Base-by-base conservation (phyloP, 164 flowering plant species). In the Vitis vinifera region DNA sequence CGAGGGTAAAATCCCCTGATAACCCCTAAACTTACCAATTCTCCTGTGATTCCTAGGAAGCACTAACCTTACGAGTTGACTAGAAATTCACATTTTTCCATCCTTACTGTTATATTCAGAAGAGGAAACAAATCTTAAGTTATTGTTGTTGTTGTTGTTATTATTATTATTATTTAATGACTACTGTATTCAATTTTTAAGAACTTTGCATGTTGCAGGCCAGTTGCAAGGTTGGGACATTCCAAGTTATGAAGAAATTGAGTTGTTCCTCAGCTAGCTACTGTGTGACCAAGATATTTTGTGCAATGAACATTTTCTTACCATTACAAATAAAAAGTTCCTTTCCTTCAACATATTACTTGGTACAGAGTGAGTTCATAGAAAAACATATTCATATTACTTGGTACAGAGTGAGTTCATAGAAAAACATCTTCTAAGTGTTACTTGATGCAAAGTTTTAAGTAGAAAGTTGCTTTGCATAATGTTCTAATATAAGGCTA, bases 171-270 rank as follows among this genome's bases (percentile, higher is more conserved):
- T 37, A 4, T 37, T 37, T 37, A 37, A 4, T 37, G 44, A 37
- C 44, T 37, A 37, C 7, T 53, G 17, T 13, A 13, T 55, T 37
- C 15, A 56, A 27, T 48, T 16, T 10, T 6, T n/a, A 15, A 67
- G 2, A 51, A 10, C 8, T 69, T 56, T 71, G 57, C 61, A 58
- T 75, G 52, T 76, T 77, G 74, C 80, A 79, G 82, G 82, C 63
- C 72, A 63, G 50, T 61, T 68, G 30, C 70, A 19, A 65, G 62
- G 31, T 70, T 76, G 62, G 75, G 73, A 47, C 79, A 9, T 27
- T 79, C 82, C 4, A 11, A 2, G 47, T 55, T 79, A 55, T 79
- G 73, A 75, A 13, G 27, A 19, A 12, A 10, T 9, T 4, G 11
- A 63, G 19, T 44, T 51, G 5, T 58, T 55, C 12, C 12, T 15